Evolutionary conservation across 75 land plant genomes (phyloP), one percentile per base, ranked within the genome.

Genomic region (Cupressus sempervirens): DNA sequence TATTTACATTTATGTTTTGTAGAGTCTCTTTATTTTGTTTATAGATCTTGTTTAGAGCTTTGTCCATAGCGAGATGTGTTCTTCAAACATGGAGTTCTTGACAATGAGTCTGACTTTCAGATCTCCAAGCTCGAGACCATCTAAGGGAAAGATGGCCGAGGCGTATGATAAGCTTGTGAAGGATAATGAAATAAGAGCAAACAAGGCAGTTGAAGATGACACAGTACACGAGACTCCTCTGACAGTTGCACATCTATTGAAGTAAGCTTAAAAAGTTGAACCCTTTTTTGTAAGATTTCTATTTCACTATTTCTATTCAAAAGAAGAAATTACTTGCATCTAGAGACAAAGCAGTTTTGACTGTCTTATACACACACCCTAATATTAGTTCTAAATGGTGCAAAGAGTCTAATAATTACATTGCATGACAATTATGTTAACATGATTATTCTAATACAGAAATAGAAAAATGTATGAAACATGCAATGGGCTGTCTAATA

Each of bases 181-280:
- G 35, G 36, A 43, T 26, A 20, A 23, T 53, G 30, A 30, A 58
- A 50, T 62, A 34, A 36, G 36, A 82, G 2, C 35, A 30, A 32
- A 20, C 16, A 38, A 32, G 35, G 58, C 20, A 82, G 83, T 1
- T 32, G 40, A 82, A 50, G 83, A 15, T 52, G 35, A 82, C 35
- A n/a, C 83, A 29, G 83, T 34, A 43, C 32, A 48, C 7, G 83
- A 82, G 14, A 48, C 40, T 7, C 83, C 53, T 52, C 48, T 52
- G 38, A 35, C 53, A 15, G 52, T 50, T 50, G 12, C 67, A 62
- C n/a, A 82, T 43, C 14, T 82, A 50, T 53, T 53, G 46, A 48
- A 52, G 83, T 81, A 82, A 82, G 34, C 74, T 10, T 72, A 12
- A 3, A n/a, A n/a, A n/a, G n/a, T n/a, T n/a, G n/a, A n/a, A 72